phyloP scores from a whole-genome alignment of 331 rosid genomes.

The Acacia pycnantha region DNA sequence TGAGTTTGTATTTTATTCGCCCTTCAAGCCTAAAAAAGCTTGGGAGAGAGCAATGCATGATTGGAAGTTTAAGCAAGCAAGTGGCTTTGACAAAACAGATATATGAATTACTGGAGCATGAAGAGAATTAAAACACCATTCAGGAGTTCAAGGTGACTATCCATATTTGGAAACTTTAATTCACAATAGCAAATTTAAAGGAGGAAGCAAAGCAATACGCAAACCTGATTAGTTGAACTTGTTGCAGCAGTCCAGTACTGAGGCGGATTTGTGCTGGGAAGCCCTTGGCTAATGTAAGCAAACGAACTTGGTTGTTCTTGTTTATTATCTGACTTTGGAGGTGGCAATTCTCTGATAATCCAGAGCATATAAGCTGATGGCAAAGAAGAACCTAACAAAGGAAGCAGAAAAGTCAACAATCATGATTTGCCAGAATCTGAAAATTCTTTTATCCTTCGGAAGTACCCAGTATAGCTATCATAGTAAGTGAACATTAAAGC shows the following conservation, averaged over 20 bases:
- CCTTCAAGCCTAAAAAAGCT: neutral
- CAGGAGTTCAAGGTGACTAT: neutral
- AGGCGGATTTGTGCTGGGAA: slow-evolving; percentile 31
- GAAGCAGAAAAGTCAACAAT: slow-evolving; percentile 4
- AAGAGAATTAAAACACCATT: neutral
- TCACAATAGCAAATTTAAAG: neutral
- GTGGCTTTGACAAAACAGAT: neutral
- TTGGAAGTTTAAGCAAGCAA: neutral
- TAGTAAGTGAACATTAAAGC: neutral
- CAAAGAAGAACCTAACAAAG: slow-evolving; percentile 52
- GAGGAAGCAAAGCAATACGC: neutral
- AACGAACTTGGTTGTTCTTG: slow-evolving; percentile 48
- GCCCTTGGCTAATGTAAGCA: slow-evolving; percentile 47
- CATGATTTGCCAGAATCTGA: neutral
- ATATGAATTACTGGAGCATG: neutral
- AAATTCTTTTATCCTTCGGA: neutral
- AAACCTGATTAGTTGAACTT: slow-evolving; percentile 58
- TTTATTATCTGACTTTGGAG: slow-evolving; percentile 32
- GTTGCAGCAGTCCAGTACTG: slow-evolving; percentile 41
- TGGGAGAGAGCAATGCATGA: neutral
- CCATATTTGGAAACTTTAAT: neutral
- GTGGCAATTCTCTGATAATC: slow-evolving; percentile 73
- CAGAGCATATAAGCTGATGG: slow-evolving; percentile 71
- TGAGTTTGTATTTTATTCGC: neutral
- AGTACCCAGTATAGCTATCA: neutral